Evolutionary conservation across 768 basidiomycete species (phyloP), one percentile per base, ranked within the genome.

Genomic region (Mycena polygramma): DNA sequence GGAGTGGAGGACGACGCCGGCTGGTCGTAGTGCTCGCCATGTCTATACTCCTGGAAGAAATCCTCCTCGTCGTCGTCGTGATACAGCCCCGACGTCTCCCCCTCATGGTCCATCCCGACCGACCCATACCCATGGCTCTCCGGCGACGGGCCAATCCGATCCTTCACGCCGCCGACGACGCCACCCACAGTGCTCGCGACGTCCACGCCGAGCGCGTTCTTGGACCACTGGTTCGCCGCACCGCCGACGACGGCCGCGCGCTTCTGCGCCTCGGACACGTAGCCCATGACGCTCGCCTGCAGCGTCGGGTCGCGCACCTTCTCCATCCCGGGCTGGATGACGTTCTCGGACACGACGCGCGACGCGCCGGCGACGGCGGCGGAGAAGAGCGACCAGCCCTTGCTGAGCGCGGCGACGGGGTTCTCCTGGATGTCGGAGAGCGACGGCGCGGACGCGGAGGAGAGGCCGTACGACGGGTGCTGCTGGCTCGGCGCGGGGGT

Each of bases 371-470:
- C 88, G 17, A 99, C 91, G 41, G 91, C 96, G 0, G 93, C 88
- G 36, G 95, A 93, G 77, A 99, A 92, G n/a, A 99, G 81, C 30
- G 95, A 95, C 98, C 98, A 99, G 53, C 97, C 96, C 83, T 98
- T 98, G 75, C 89, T 89, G 17, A 98, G 80, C 0, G 97, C 97
- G 11, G 89, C 90, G 45, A 92, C 80, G 0, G 97, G 97, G 77
- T 95, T 95, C 53, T 92, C 89, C 78, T 97, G 94, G 37, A 99
- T 81, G 22, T 99, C 97, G 49, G 83, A 80, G 3, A 98, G 77
- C 0, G 91, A 87, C 0, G 97, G 97, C 14, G 92, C 91, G 41
- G 92, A 88, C 13, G 91, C 89, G 36, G 95, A 96, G 5, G 95
- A 95, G 49, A 94, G 83, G 7, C 87, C 84, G 75, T 86, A 91